Base-by-base conservation (phyloP, 163 green algal species). In the Chloromonas sp. region DNA sequence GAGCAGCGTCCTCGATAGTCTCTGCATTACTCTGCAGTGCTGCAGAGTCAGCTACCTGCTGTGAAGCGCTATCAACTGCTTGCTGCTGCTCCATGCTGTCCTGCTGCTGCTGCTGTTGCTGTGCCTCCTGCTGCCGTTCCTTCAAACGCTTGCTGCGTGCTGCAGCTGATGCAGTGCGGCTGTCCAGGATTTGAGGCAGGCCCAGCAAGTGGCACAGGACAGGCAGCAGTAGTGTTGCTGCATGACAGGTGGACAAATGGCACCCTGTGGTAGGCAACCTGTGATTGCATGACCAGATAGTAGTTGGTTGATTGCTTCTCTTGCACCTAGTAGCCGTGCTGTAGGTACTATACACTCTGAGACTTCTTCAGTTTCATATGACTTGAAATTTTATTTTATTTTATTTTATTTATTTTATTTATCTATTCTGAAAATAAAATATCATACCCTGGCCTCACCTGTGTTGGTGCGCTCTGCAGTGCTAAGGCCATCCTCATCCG, bases 161-260 rank as follows among this genome's bases (percentile, higher is more conserved):
- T 15, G 78, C 70, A 2, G 8, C 71, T n/a, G 74, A 3, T 2
- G 84, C 66, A 8, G 70, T 70, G 36, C 70, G 77, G 59, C 84
- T 84, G 76, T 88, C 84, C n/a, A 91, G 60, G 14, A 84, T 86
- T 11, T 82, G 59, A 2, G 80, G 70, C 3, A 82, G 81, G 8
- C 87, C 85, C 11, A 8, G 36, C 2, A 11, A 5, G 66, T 74
- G 66, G 66, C 87, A 5, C 66, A 74, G 66, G 66, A 11, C 5
- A 11, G 66, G 66, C 11, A 74, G 66, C 66, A 74, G 66, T 2
- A 1, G 79, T 86, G 61, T 85, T 60, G 59, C 13, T 71, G 61
- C 15, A 88, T 79, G 36, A 89, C 74, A 36, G 36, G 36, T 36
- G 36, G 36, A 36, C 36, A 36, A 36, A 36, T 36, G 36, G 36